Percentiles rank a stretch among this genome's conserved stretches.
Conservation (phyloP, 2,329 filamentous ascomycete species). For the Xylogone sp. region DNA sequence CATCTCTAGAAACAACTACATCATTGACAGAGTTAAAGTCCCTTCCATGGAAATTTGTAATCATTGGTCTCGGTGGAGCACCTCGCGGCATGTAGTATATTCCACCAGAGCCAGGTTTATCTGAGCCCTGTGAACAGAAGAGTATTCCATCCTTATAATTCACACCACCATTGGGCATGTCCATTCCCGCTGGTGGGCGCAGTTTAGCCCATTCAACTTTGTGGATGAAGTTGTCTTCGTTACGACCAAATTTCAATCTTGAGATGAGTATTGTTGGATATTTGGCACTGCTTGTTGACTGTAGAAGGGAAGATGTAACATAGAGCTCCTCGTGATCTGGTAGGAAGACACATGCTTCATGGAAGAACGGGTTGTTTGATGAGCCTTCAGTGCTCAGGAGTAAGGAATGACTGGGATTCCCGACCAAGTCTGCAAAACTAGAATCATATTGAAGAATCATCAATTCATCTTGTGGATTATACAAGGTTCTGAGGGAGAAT, state of each 20-base stretch:
- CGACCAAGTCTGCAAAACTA: conserved; percentile 31
- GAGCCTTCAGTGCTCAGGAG: conserved; percentile 36
- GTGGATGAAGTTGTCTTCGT: conserved; percentile 22
- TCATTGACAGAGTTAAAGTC: conserved; percentile 46
- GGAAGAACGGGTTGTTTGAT: conserved; percentile 42
- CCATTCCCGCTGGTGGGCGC: conserved; percentile 35
- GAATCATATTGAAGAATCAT: conserved; percentile 34
- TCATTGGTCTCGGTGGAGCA: conserved; percentile 24
- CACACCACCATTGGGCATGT: conserved; percentile 39
- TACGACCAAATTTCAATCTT: conserved; percentile 31
- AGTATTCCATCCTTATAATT: conserved; percentile 39
- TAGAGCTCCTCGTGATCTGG: conserved; percentile 39
- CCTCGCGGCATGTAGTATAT: conserved; percentile 24
- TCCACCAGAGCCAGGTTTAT: conserved; percentile 16
- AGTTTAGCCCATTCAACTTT: conserved; percentile 29
- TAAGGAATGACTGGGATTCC: conserved; percentile 34
- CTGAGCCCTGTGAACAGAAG: conserved; percentile 38
- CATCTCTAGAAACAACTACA: conserved; percentile 34
- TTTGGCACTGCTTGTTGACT: conserved; percentile 31
- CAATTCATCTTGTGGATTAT: conserved; percentile 19
- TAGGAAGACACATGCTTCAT: conserved; percentile 40
- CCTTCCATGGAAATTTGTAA: conserved; percentile 39
- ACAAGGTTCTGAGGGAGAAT: background rate
- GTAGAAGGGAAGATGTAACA: conserved; percentile 40
- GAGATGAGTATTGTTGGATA: conserved; percentile 43